phyloP scores from a whole-genome alignment of 2,329 filamentous ascomycete species.

The Pseudopyrenochaeta lycopersici region DNA sequence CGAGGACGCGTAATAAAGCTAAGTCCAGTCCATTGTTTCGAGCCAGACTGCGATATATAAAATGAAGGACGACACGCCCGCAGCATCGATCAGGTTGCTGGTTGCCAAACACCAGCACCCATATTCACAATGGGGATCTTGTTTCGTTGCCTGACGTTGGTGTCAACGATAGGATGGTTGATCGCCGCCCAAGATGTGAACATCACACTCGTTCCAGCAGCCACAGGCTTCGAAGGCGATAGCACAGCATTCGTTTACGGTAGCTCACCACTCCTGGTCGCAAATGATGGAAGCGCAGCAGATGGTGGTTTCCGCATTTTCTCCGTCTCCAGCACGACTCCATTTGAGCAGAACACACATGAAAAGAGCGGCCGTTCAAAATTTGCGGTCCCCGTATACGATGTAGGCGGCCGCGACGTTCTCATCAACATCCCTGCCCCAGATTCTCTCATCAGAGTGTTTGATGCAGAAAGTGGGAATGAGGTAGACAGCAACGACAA shows the following conservation, averaged over 20 bases:
- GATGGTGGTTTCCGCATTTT: slow-evolving; percentile 39
- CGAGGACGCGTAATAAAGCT: neutral
- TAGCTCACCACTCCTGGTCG: slow-evolving; percentile 25
- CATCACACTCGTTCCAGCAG: slow-evolving; percentile 29
- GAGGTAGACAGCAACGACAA: slow-evolving; percentile 30
- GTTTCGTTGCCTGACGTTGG: slow-evolving; percentile 11
- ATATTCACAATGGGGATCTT: slow-evolving; percentile 4
- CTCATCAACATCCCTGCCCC: slow-evolving; percentile 41
- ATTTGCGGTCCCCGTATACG: slow-evolving; percentile 32
- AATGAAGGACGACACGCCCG: neutral
- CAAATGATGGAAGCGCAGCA: slow-evolving; percentile 40
- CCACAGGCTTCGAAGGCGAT: slow-evolving; percentile 37
- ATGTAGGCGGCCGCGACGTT: slow-evolving; percentile 31
- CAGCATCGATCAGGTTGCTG: neutral
- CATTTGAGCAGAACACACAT: slow-evolving; percentile 24
- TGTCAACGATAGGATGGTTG: slow-evolving; percentile 1
- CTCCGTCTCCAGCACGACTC: slow-evolving; percentile 7
- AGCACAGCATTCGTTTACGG: slow-evolving; percentile 39
- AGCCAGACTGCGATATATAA: neutral
- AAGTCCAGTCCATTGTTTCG: neutral
- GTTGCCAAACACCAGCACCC: neutral
- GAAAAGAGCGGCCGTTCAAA: slow-evolving; percentile 39
- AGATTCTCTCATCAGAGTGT: slow-evolving; percentile 36
- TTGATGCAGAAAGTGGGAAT: slow-evolving; percentile 26
- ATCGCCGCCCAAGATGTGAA: slow-evolving; percentile 25